Conservation (phyloP, 129 eudicot genomes). For the Escallonia herrerae region DNA sequence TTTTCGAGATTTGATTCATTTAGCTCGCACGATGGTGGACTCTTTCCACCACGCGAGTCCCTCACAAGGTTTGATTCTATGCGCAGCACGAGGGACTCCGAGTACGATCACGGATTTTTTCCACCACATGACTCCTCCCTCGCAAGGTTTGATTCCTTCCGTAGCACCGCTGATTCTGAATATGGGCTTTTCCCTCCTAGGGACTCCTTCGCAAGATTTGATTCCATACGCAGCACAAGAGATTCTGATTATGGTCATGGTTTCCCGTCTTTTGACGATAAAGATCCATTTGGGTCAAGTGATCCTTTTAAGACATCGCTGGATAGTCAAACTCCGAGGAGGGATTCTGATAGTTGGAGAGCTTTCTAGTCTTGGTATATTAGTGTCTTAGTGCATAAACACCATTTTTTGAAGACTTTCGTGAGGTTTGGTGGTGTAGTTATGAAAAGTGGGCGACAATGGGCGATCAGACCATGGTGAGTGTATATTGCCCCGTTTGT, state of each 20-base stretch:
- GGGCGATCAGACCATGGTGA: no score
- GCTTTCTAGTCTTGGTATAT: slow-evolving; percentile 38
- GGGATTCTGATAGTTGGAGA: slow-evolving; percentile 70
- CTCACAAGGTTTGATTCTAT: slow-evolving; percentile 73
- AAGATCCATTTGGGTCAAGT: slow-evolving; percentile 51
- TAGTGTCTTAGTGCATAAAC: no score
- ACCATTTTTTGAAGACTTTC: no score
- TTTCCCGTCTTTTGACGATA: slow-evolving; percentile 65
- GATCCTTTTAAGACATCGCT: slow-evolving; percentile 52
- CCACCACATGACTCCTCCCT: slow-evolving; percentile 25
- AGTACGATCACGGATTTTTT: slow-evolving; percentile 36
- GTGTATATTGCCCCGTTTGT: no score
- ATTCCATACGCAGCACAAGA: slow-evolving; percentile 46
- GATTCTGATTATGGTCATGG: slow-evolving; percentile 42
- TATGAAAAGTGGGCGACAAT: no score
- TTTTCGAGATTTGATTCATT: slow-evolving; percentile 44
- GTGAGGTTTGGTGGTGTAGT: no score
- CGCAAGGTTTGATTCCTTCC: slow-evolving; percentile 58
- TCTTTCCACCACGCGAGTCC: slow-evolving; percentile 38
- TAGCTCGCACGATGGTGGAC: slow-evolving; percentile 20
- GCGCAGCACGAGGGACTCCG: slow-evolving; percentile 52
- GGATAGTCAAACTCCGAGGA: slow-evolving; percentile 49
- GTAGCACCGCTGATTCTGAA: slow-evolving; percentile 48
- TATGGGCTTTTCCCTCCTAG: slow-evolving; percentile 47
- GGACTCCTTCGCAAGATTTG: slow-evolving; percentile 53